Evolutionary conservation across 1,139 yeast species (phyloP).

Genomic region (Hansenula sp.): DNA sequence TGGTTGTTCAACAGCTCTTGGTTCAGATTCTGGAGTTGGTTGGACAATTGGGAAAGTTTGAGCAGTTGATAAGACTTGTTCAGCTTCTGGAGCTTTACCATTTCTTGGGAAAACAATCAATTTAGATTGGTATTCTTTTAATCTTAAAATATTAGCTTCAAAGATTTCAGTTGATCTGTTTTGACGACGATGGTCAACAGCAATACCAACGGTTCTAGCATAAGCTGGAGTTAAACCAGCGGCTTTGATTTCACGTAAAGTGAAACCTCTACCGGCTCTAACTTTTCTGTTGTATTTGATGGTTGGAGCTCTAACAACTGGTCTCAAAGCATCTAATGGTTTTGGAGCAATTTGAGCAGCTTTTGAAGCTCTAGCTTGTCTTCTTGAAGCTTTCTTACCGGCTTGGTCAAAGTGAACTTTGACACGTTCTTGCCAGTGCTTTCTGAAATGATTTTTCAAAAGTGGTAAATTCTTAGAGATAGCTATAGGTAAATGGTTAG

Average conservation of each 20-base stretch:
- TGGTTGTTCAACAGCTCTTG: slow-evolving; percentile 86
- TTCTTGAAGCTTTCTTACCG: slow-evolving; percentile 94
- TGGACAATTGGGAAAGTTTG: slow-evolving; percentile 89
- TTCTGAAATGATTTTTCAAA: slow-evolving; percentile 91
- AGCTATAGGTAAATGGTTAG: slow-evolving; percentile 46
- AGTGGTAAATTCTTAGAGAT: slow-evolving; percentile 94
- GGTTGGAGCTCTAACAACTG: slow-evolving; percentile 96
- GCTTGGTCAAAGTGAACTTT: slow-evolving; percentile 98
- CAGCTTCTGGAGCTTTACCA: slow-evolving; percentile 66
- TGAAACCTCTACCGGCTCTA: slow-evolving; percentile 98
- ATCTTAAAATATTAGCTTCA: slow-evolving; percentile 89
- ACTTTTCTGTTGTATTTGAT: slow-evolving; percentile 97
- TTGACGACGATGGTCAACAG: slow-evolving; percentile 99
- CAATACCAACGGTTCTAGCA: slow-evolving; percentile 96
- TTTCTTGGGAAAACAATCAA: slow-evolving; percentile 92
- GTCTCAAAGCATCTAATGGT: slow-evolving; percentile 93
- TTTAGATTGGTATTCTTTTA: slow-evolving; percentile 90
- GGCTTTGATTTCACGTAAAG: slow-evolving; percentile 95
- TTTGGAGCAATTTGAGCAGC: slow-evolving; percentile 94
- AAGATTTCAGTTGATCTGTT: slow-evolving; percentile 94
- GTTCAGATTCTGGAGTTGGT: slow-evolving; percentile 60
- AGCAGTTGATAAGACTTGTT: slow-evolving; percentile 64
- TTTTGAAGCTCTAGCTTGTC: slow-evolving; percentile 85
- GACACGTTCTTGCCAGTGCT: slow-evolving; percentile 99
- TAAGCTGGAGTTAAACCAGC: slow-evolving; percentile 88